These are phyloP conservation scores for Pseudisothecium myosuroides DNA, from an alignment of 225 moss, liverwort and hornwort genomes.

Conservation along the genomic window DNA sequence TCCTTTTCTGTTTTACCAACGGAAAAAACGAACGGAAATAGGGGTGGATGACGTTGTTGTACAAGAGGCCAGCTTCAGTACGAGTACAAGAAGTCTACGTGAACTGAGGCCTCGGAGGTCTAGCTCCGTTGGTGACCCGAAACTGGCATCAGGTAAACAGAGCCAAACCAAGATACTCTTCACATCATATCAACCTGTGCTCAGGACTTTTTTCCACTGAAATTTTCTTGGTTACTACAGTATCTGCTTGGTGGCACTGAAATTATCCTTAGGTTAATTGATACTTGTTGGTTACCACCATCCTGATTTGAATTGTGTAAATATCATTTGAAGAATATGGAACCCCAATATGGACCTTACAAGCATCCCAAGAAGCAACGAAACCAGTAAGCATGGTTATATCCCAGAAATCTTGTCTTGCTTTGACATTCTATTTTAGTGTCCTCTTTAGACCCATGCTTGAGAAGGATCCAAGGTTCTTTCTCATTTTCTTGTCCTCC, in stretches of 20 bases:
- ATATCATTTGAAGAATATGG: background rate
- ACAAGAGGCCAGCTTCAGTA: background rate
- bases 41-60: background rate
- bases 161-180: background rate
- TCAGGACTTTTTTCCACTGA: background rate
- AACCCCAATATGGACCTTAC: background rate
- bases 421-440: background rate
- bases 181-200: background rate
- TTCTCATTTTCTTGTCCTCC: background rate
- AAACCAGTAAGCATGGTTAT: background rate
- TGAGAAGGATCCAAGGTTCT: background rate
- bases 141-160: slow-evolving; percentile 2
- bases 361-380: background rate
- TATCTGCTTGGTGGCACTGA: background rate
- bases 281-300: background rate
- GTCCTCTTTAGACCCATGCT: background rate
- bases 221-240: background rate
- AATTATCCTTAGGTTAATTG: background rate
- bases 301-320: background rate
- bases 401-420: background rate
- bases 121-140: background rate
- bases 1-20: slow-evolving; percentile 22
- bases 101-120: slow-evolving; percentile 17
- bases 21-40: slow-evolving; percentile 12
- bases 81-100: background rate